phyloP scores from a whole-genome alignment of 1,139 yeast species.

The Geotrichum bryndzae region DNA sequence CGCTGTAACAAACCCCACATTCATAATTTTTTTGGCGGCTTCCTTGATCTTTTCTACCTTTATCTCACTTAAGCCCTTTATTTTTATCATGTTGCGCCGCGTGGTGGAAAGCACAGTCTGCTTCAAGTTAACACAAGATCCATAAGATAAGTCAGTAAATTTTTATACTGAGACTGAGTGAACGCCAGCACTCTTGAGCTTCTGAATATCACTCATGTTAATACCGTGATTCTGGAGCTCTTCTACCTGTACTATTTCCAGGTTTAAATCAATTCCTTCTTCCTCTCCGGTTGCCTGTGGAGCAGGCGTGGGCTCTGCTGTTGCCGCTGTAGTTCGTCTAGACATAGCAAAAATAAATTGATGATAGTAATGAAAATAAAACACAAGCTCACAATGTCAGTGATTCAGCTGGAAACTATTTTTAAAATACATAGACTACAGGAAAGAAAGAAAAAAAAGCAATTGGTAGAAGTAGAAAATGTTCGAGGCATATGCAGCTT shows the following conservation, averaged over 20 bases:
- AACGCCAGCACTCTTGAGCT: constrained; percentile 49
- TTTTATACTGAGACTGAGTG: constrained; percentile 46
- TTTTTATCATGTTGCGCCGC: constrained; percentile 47
- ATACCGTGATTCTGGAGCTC: constrained; percentile 53
- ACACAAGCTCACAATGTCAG: not conserved
- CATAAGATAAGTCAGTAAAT: not conserved
- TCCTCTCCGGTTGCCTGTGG: not conserved
- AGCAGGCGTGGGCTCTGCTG: constrained; percentile 8
- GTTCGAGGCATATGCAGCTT: not conserved
- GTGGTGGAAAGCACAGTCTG: constrained; percentile 51
- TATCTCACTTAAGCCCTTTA: constrained; percentile 51
- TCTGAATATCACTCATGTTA: constrained; percentile 53
- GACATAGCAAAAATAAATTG: constrained; percentile 7
- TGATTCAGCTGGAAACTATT: not conserved
- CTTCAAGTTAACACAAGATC: not conserved
- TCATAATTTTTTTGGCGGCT: constrained; percentile 49
- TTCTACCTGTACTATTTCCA: constrained; percentile 41
- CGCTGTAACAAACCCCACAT: constrained; percentile 51
- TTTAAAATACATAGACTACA: not conserved
- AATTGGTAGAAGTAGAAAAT: not conserved
- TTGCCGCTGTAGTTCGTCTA: constrained; percentile 8
- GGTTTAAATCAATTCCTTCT: constrained; percentile 10
- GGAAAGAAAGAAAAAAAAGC: not conserved
- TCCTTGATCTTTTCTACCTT: constrained; percentile 60
- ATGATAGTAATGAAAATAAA: not conserved